A percentile compares a stretch with the other conserved stretches of the same genome.
phyloP scores from a whole-genome alignment of 257 asterid genomes.

The Solanum stenotomum region DNA sequence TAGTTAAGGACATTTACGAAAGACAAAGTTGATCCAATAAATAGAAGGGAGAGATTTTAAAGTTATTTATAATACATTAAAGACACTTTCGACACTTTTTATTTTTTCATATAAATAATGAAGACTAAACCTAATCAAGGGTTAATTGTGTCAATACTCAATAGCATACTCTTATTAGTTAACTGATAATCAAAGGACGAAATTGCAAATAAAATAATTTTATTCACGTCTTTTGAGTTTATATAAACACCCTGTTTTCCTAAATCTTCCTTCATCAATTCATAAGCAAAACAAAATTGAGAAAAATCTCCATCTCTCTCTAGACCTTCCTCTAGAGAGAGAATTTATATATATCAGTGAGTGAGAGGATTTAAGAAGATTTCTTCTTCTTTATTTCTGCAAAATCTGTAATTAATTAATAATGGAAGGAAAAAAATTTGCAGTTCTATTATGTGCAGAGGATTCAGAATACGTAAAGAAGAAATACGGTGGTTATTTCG shows the following conservation, averaged over 20 bases:
- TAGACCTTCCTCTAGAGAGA: constrained; percentile 16
- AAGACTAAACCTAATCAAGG: not conserved
- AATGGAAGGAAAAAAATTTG: constrained; percentile 65
- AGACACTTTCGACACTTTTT: not conserved
- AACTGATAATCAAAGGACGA: constrained; percentile 8
- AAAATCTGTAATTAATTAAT: not conserved
- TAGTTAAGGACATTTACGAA: not conserved
- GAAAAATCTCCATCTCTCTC: constrained; percentile 5
- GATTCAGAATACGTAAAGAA: constrained; percentile 90
- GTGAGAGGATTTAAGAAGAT: not conserved
- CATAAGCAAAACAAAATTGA: not conserved
- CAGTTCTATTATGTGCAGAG: constrained; percentile 74
- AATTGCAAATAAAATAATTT: constrained; percentile 5
- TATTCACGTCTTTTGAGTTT: not conserved
- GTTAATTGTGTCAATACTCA: not conserved
- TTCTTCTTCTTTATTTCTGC: not conserved
- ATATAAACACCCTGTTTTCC: not conserved
- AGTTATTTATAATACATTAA: not conserved
- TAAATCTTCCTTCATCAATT: constrained; percentile 1
- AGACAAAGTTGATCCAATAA: not conserved
- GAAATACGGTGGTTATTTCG: constrained; percentile 76
- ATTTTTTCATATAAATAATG: too few relatives aligned
- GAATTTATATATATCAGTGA: not conserved
- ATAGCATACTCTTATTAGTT: not conserved
- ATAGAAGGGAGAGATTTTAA: not conserved